Evolutionary conservation across 306 rosid genomes (phyloP).

Genomic region (Echinosophora koreensis): DNA sequence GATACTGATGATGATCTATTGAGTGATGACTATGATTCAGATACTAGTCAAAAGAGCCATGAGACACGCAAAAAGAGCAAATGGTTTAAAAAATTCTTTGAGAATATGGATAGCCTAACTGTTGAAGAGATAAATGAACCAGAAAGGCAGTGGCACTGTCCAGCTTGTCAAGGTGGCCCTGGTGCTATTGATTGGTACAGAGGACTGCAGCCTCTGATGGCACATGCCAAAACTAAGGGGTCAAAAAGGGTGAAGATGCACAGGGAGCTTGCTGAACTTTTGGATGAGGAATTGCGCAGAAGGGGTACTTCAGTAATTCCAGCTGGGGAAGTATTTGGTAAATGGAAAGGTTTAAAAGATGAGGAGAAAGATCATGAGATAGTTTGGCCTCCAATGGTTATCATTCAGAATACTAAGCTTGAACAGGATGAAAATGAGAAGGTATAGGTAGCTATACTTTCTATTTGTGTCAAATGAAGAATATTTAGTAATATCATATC

Average conservation of each 20-base stretch:
- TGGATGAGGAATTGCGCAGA: slow-evolving; percentile 80
- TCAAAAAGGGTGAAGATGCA: slow-evolving; percentile 76
- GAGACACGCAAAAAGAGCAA: slow-evolving; percentile 67
- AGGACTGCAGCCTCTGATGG: slow-evolving; percentile 83
- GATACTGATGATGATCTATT: slow-evolving; percentile 74
- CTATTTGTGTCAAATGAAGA: slow-evolving; percentile 21
- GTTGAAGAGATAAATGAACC: slow-evolving; percentile 65
- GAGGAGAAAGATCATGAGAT: slow-evolving; percentile 81
- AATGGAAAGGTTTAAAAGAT: slow-evolving; percentile 78
- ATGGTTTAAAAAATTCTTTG: slow-evolving; percentile 72
- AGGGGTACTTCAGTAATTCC: slow-evolving; percentile 76
- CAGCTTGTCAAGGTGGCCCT: slow-evolving; percentile 90
- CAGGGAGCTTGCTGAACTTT: slow-evolving; percentile 71
- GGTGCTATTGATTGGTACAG: slow-evolving; percentile 91
- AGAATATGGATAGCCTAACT: slow-evolving; percentile 62
- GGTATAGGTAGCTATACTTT: slow-evolving; percentile 54
- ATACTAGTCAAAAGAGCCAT: slow-evolving; percentile 71
- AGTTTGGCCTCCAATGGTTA: slow-evolving; percentile 92
- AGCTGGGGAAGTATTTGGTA: slow-evolving; percentile 79
- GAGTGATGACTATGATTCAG: slow-evolving; percentile 79
- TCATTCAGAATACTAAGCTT: slow-evolving; percentile 76
- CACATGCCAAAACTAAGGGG: slow-evolving; percentile 92
- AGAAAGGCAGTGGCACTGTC: slow-evolving; percentile 91
- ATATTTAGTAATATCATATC: background rate
- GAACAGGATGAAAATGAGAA: slow-evolving; percentile 76